These are phyloP conservation scores for Phytopythium oedochilum DNA, from an alignment of 352 stramenopile species.

Conservation along the genomic window DNA sequence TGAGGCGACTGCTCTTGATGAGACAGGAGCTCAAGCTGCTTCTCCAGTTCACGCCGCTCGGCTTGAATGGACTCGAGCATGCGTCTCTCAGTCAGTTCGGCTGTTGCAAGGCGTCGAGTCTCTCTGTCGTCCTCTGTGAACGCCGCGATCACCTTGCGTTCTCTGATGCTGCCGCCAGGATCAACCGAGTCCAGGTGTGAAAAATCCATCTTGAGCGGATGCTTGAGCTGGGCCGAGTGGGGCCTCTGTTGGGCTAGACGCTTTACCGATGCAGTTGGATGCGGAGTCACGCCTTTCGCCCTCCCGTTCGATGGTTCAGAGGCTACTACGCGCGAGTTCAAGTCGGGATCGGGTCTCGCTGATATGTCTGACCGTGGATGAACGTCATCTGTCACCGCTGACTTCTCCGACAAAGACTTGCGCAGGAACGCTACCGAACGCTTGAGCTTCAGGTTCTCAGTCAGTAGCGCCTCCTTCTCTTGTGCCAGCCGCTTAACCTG, in stretches of 20 bases:
- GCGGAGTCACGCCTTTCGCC: constrained; percentile 3
- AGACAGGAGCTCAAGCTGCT: constrained; percentile 26
- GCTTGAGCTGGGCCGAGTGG: constrained; percentile 11
- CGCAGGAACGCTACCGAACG: constrained; percentile 18
- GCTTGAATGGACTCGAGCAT: constrained; percentile 31
- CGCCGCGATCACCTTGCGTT: constrained; percentile 8
- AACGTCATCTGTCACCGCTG: not conserved
- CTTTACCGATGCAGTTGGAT: not conserved
- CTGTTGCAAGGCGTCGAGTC: constrained; percentile 12
- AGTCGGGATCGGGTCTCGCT: not conserved
- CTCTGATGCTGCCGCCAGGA: constrained; percentile 1
- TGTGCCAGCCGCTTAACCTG: constrained; percentile 31
- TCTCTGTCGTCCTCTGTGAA: constrained; percentile 17
- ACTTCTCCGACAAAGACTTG: constrained; percentile 10
- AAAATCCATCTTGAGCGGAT: constrained; percentile 28
- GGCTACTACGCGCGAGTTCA: not conserved
- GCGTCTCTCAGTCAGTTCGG: constrained; percentile 14
- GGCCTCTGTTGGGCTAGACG: constrained; percentile 3
- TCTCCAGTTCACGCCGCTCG: constrained; percentile 39
- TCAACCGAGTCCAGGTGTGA: not conserved
- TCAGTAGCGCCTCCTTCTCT: constrained; percentile 36
- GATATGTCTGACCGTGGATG: not conserved
- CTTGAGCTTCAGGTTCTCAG: constrained; percentile 50
- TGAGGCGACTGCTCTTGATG: constrained; percentile 8
- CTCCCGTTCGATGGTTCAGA: not conserved